Percentiles rank a stretch among this genome's conserved stretches.
phyloP scores from a whole-genome alignment of 2,329 filamentous ascomycete species.

The Paracorniculantispora psalliotae region DNA sequence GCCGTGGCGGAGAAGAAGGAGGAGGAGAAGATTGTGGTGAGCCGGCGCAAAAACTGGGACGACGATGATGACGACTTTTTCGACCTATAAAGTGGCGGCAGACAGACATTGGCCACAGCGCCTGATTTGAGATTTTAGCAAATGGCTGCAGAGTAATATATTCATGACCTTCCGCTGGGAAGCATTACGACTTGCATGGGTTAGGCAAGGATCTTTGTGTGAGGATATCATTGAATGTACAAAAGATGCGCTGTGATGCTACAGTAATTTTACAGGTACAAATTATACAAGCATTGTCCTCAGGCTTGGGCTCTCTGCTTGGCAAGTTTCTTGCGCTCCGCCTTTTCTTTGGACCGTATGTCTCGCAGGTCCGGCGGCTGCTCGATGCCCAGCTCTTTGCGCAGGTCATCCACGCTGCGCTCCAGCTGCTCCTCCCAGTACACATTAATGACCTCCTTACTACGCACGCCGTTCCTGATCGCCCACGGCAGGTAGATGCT shows the following conservation, averaged over 20 bases:
- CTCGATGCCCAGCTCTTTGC: conserved; percentile 75
- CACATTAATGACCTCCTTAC: conserved; percentile 84
- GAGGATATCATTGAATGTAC: neutral
- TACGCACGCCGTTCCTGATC: conserved; percentile 69
- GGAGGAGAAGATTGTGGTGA: conserved; percentile 83
- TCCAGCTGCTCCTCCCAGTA: conserved; percentile 97
- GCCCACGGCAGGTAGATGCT: conserved; percentile 85
- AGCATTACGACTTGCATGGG: neutral
- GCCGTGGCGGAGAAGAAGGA: conserved; percentile 75
- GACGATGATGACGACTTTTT: conserved; percentile 79
- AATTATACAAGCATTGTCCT: neutral
- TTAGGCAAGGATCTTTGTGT: neutral
- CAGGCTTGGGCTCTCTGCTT: conserved; percentile 32
- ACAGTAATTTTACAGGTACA: neutral
- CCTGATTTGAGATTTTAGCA: no score
- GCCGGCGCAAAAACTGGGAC: conserved; percentile 74
- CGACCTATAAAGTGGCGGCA: conserved; percentile 43
- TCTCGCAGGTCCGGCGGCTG: conserved; percentile 79
- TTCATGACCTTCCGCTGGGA: neutral
- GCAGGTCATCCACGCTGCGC: conserved; percentile 72
- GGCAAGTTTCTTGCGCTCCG: conserved; percentile 58
- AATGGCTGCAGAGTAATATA: neutral
- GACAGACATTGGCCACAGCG: neutral
- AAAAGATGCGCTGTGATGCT: neutral
- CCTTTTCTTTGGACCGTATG: conserved; percentile 65